Evolutionary conservation across 768 basidiomycete species (phyloP).

Genomic region (Daedaleopsis nitida): DNA sequence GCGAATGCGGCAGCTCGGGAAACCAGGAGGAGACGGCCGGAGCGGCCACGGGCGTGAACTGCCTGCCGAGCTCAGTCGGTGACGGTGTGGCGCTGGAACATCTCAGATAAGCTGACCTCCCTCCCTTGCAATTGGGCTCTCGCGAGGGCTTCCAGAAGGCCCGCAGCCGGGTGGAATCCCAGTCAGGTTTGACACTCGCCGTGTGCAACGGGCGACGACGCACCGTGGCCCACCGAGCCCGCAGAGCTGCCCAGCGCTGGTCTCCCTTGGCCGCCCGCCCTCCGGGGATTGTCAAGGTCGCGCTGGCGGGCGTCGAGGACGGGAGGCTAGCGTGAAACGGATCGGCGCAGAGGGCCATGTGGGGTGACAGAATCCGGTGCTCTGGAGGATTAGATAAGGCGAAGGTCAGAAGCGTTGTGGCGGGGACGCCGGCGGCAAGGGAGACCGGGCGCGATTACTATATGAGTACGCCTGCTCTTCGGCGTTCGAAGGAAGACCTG

Average conservation of each 20-base stretch:
- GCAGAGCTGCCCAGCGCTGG: neutral
- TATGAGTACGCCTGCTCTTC: constrained; percentile 8
- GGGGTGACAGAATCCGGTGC: constrained; percentile 16
- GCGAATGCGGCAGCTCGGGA: constrained; percentile 8
- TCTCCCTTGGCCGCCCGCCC: neutral
- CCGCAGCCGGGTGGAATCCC: neutral
- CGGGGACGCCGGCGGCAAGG: constrained; percentile 16
- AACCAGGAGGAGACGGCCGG: constrained; percentile 1
- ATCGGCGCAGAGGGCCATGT: constrained; percentile 5
- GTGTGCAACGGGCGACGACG: constrained; percentile 3
- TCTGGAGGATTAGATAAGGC: constrained; percentile 18
- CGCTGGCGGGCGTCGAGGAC: neutral
- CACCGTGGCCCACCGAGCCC: neutral
- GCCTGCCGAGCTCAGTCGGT: constrained; percentile 11
- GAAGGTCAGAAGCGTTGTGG: constrained; percentile 20
- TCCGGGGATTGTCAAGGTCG: neutral
- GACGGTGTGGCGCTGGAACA: neutral
- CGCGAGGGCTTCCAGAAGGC: constrained; percentile 15
- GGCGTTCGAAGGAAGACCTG: constrained; percentile 14
- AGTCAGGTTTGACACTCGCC: constrained; percentile 10
- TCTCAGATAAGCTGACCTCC: constrained; percentile 8
- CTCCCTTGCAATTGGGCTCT: constrained; percentile 1
- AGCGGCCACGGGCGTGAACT: constrained; percentile 11
- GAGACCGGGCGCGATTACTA: constrained; percentile 6
- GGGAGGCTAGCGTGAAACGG: constrained; percentile 2